Evolutionary conservation across 2,329 filamentous ascomycete species (phyloP), one percentile per base, ranked within the genome.

Genomic region (Pyricularia pennisetigena): DNA sequence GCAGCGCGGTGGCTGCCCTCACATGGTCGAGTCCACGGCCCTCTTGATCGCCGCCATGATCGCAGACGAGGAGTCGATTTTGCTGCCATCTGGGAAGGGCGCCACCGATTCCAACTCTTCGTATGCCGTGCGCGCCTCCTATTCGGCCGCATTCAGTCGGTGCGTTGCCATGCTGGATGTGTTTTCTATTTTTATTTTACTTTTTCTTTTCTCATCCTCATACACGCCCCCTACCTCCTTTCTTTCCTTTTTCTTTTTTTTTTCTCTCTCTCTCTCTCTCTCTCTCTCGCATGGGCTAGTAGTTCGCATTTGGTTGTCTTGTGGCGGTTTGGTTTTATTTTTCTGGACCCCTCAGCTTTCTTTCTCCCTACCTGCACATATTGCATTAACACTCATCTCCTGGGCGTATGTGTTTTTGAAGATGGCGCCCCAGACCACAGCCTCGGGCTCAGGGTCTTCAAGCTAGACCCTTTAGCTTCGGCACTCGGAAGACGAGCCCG

Each of bases 21-120:
- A 94, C 79, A 83, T 93, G 78, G 85, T 94, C 68, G 91, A 94
- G 78, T 91, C 89, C 49, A 94, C 91, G 61, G 90, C 89, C 2
- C 84, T 93, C 70, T 81, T 95, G 69, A 86, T 86, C 72, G 87
- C 90, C 70, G 90, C 90, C 30, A 79, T 89, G 24, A 79, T 93
- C 67, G 86, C 87, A 74, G 90, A 93, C 78, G 81, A 82, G 70
- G 63, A 30, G 24, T 69, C 6, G 65, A 68, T 23, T 72, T 9
- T 61, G 5, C 9, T 61, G 57, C 8, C 57, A 72, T 2, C 73
- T 74, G 29, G 74, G 74, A 68, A 76, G 61, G 68, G 74, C 57
- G 57, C 57, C 57, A 61, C 57, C 57, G 57, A 61, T 61, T 23
- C 57, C 57, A 29, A n/a, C 28, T 59, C 49, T n/a, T 67, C 61